Percentiles rank a stretch among this genome's conserved stretches.
Evolutionary conservation across 2,329 filamentous ascomycete genomes (phyloP).

Genomic region (Phoma sp.): DNA sequence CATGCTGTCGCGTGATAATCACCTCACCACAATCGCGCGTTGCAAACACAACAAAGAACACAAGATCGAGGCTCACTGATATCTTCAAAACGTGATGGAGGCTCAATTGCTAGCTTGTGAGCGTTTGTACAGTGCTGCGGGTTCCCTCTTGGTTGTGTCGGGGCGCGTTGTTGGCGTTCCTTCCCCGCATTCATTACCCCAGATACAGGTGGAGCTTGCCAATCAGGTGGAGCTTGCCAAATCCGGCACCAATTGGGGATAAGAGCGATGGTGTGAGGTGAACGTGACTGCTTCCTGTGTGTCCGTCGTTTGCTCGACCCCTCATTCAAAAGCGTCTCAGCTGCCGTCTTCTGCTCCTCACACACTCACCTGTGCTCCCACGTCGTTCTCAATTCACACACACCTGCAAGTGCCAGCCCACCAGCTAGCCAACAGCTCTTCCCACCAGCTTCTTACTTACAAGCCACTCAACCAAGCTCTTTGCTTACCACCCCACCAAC

Average conservation of each 20-base stretch:
- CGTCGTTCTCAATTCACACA: constrained; percentile 13
- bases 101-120: constrained; percentile 33
- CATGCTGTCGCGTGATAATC: constrained; percentile 37
- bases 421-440: constrained; percentile 22
- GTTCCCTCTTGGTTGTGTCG: constrained; percentile 4
- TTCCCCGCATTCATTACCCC: constrained; percentile 24
- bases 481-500: constrained; percentile 14
- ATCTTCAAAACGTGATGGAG: constrained; percentile 11
- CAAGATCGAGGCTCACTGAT: constrained; percentile 9
- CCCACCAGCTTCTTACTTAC: background rate
- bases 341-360: constrained; percentile 31
- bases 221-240: constrained; percentile 26
- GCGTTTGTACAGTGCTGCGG: background rate
- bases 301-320: constrained; percentile 34
- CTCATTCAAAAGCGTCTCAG: constrained; percentile 42
- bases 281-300: constrained; percentile 43
- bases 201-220: constrained; percentile 22
- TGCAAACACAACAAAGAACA: constrained; percentile 5
- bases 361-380: constrained; percentile 34
- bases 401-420: constrained; percentile 17
- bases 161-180: constrained; percentile 22
- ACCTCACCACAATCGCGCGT: constrained; percentile 29
- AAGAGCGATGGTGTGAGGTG: constrained; percentile 40
- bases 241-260: constrained; percentile 30
- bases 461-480: constrained; percentile 10